Base-by-base conservation (phyloP, 495 filamentous ascomycete species). In the Zalerion maritima region DNA sequence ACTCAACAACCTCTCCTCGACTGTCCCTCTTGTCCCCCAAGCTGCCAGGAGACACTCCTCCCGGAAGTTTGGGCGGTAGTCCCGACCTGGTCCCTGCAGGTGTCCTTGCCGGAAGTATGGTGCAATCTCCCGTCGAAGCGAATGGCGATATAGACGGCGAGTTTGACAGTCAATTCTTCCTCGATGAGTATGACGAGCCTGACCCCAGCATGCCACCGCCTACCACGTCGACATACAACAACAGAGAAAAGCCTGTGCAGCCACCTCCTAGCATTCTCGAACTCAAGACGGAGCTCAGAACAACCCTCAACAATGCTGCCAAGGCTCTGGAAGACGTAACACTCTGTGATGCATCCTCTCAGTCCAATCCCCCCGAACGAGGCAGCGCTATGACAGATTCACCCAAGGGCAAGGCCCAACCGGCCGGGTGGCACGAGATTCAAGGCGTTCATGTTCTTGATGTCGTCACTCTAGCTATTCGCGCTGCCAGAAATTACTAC, bases 401-500 rank as follows among this genome's bases (percentile, higher is more conserved):
- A 10, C 24, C 42, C 52, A 11, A 50, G 57, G 11, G n/a, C n/a
- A n/a, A n/a, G n/a, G n/a, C n/a, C n/a, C n/a, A n/a, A n/a, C 62
- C 62, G 34, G n/a, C n/a, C n/a, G 78, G 75, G 5, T 89, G 78
- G 67, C 69, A 80, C 45, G 82, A 94, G 45, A 64, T 94, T 4
- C 80, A 94, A 49, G 89, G 89, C 5, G 69, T 94, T 57, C 80
- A 91, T 34, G 69, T 97, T 21, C 60, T 94, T 20, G 89, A 96
- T 44, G 71, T 93, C 26, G 75, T 87, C 52, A 97, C 89, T 3
- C 62, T 94, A 24, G 86, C 86, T 9, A 94, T 97, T 34, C 75
- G 83, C 19, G 86, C 91, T 5, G 89, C 89, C 19, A 93, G 85
- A 47, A 75, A 85, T 24, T 97, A 94, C 57, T 96, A 94, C 54